Percentiles rank a stretch among this genome's conserved stretches.
Conservation (phyloP, 805 yeast genomes). For the Kuraishia cidri region DNA sequence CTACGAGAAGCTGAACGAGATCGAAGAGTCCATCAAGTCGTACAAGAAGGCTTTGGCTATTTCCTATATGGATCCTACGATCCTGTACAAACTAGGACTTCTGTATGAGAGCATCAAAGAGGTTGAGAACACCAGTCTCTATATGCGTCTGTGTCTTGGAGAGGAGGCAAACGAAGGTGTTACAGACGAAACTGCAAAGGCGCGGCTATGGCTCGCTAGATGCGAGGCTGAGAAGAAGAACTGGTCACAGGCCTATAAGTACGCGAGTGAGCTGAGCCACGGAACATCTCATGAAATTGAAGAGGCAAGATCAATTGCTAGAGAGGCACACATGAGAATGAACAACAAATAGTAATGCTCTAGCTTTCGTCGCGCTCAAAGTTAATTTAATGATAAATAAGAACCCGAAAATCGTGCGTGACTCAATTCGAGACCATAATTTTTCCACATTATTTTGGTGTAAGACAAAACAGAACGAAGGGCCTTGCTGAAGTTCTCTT, state of each 20-base stretch:
- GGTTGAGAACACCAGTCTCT: constrained; percentile 39
- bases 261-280: constrained; percentile 60
- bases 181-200: constrained; percentile 68
- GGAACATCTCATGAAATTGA: constrained; percentile 84
- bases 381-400: too few relatives aligned
- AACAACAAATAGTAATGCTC: neutral
- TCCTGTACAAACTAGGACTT: constrained; percentile 59
- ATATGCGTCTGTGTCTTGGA: constrained; percentile 62
- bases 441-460: too few relatives aligned
- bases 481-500: too few relatives aligned
- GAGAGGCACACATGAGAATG: constrained; percentile 62
- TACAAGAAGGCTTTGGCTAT: constrained; percentile 67
- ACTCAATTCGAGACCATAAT: too few relatives aligned
- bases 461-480: too few relatives aligned
- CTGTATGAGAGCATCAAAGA: constrained; percentile 54
- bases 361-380: too few relatives aligned
- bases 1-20: constrained; percentile 68
- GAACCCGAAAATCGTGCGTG: too few relatives aligned
- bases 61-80: constrained; percentile 41
- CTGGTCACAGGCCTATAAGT: constrained; percentile 61
- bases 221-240: constrained; percentile 46
- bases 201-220: constrained; percentile 81
- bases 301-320: constrained; percentile 77
- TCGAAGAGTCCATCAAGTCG: constrained; percentile 68
- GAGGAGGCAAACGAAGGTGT: constrained; percentile 57